These are phyloP conservation scores for Dioscorea alata DNA, from an alignment of 106 monocot genomes.

Conservation along the genomic window DNA sequence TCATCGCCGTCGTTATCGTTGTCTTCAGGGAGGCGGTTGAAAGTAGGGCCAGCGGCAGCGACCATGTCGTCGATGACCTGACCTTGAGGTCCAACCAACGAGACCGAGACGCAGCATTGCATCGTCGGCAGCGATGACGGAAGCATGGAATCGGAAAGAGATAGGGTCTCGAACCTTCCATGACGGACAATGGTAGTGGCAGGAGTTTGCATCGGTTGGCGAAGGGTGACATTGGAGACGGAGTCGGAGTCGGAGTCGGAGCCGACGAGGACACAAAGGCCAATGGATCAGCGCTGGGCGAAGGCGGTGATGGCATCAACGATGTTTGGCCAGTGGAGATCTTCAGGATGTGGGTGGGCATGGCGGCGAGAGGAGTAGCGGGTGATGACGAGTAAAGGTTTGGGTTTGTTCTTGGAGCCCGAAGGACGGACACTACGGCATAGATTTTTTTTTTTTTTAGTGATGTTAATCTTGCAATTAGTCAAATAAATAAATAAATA, in stretches of 20 bases:
- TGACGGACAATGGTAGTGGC: background rate
- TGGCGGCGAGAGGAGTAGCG: background rate
- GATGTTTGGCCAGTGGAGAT: background rate
- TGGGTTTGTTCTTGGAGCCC: constrained; percentile 14
- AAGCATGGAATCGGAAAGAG: background rate
- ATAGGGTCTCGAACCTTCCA: constrained; percentile 12
- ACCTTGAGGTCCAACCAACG: constrained; percentile 1
- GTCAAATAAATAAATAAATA: too few species aligned
- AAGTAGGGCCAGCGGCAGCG: background rate
- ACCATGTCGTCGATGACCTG: constrained; percentile 6
- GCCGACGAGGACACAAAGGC: constrained; percentile 1
- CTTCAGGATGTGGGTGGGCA: background rate
- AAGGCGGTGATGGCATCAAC: background rate
- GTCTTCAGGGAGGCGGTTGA: background rate
- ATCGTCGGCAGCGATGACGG: background rate
- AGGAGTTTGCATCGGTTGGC: background rate
- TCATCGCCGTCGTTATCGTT: background rate
- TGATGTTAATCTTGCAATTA: too few species aligned
- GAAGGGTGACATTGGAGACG: constrained; percentile 7
- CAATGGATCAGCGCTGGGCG: background rate
- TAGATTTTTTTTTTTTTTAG: too few species aligned
- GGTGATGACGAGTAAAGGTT: background rate
- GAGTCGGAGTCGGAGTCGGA: background rate
- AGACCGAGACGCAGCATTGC: background rate
- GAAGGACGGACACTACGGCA: constrained; percentile 1